Percentiles rank a stretch among this genome's conserved stretches.
phyloP scores from a whole-genome alignment of 2,329 filamentous ascomycete genomes.

The Penicillium janthinellum region DNA sequence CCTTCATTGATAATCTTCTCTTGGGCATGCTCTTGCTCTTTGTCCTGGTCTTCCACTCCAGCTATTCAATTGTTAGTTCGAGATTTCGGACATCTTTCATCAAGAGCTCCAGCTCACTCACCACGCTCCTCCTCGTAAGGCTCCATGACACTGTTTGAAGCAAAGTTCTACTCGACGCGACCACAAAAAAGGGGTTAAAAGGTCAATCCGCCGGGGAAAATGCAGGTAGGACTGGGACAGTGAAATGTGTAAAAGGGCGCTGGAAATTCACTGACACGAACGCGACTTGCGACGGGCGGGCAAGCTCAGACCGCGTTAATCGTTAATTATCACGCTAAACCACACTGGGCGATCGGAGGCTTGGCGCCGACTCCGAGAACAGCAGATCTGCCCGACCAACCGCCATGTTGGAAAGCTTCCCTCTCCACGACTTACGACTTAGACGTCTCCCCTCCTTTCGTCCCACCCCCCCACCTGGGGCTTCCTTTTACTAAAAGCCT shows the following conservation, averaged over 20 bases:
- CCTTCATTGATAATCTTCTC: conserved; percentile 95
- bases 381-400: conserved; percentile 1
- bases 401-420: conserved; percentile 1
- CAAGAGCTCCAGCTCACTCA: conserved; percentile 13
- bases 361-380: conserved; percentile 27
- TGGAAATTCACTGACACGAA: conserved; percentile 18
- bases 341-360: conserved; percentile 14
- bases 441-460: conserved; percentile 3
- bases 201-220: neutral
- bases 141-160: conserved; percentile 31
- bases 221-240: conserved; percentile 4
- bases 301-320: conserved; percentile 37
- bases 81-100: conserved; percentile 14
- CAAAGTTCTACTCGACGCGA: conserved; percentile 2
- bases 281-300: conserved; percentile 8
- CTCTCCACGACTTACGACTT: neutral
- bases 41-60: conserved; percentile 41
- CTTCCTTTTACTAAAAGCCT: neutral
- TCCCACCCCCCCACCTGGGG: neutral
- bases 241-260: conserved; percentile 6
- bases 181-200: neutral
- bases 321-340: conserved; percentile 25
- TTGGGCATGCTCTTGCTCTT: conserved; percentile 70
- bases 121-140: conserved; percentile 39
- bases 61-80: conserved; percentile 26